These are phyloP conservation scores for Quillaja saponaria DNA, from an alignment of 306 rosid genomes.

Conservation along the genomic window DNA sequence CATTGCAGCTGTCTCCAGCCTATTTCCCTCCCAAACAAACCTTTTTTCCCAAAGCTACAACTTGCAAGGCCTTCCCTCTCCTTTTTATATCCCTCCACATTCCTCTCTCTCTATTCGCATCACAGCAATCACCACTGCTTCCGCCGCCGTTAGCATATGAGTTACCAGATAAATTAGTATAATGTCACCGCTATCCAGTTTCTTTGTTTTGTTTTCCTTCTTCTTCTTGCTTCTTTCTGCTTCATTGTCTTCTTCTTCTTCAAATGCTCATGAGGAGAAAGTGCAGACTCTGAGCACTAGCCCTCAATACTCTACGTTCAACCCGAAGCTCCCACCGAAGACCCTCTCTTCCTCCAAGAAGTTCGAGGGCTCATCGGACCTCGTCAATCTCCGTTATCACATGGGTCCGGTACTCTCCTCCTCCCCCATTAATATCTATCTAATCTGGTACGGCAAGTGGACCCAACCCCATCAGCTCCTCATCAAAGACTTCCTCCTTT, in stretches of 20 bases:
- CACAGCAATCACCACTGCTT: neutral
- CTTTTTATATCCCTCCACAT: neutral
- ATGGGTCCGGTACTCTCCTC: constrained; percentile 93
- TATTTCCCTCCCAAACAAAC: constrained; percentile 45
- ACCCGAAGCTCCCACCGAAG: constrained; percentile 66
- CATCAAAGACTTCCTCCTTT: constrained; percentile 68
- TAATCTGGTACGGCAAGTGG: constrained; percentile 93
- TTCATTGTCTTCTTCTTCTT: neutral
- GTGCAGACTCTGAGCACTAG: constrained; percentile 40
- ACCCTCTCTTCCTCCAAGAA: constrained; percentile 63
- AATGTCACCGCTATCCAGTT: neutral
- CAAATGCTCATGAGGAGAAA: neutral
- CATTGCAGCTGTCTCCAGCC: constrained; percentile 84
- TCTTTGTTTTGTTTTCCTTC: neutral
- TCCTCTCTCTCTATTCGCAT: neutral
- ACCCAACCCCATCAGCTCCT: constrained; percentile 44
- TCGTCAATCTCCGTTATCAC: constrained; percentile 77
- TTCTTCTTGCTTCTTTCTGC: neutral
- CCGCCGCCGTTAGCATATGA: neutral
- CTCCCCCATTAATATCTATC: constrained; percentile 76
- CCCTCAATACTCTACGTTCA: constrained; percentile 31
- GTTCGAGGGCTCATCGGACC: constrained; percentile 79
- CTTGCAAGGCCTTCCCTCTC: neutral
- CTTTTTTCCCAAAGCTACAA: neutral
- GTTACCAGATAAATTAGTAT: too few relatives aligned